phyloP scores from a whole-genome alignment of 1,139 yeast genomes.

The Magnusiomyces suaveolens region DNA sequence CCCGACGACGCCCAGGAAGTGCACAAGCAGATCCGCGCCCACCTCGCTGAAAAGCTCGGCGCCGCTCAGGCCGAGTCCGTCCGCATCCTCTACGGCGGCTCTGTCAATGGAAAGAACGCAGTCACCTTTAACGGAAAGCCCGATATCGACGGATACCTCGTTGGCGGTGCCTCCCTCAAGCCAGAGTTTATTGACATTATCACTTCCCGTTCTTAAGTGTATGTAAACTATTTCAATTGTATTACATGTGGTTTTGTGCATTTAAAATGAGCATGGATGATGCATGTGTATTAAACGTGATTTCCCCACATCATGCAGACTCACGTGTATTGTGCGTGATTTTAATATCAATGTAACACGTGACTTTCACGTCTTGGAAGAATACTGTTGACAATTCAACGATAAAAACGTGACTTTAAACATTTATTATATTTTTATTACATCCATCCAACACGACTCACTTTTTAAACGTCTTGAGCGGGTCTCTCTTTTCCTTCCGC shows the following conservation, averaged over 20 bases:
- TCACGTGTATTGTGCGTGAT: too few species aligned
- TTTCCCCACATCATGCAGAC: too few species aligned
- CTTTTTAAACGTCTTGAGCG: conserved; percentile 50
- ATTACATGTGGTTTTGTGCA: not conserved
- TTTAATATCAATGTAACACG: too few species aligned
- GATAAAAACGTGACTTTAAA: not conserved
- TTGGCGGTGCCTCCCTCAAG: conserved; percentile 98
- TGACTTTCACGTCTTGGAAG: too few species aligned
- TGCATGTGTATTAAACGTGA: not conserved
- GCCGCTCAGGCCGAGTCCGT: conserved; percentile 61
- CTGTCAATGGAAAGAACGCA: conserved; percentile 94
- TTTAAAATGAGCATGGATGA: not conserved
- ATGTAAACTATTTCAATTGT: not conserved
- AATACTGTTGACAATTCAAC: too few species aligned
- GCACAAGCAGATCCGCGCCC: conserved; percentile 81
- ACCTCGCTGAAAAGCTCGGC: conserved; percentile 69
- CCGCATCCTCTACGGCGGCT: conserved; percentile 97
- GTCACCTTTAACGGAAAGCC: conserved; percentile 79
- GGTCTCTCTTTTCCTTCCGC: conserved; percentile 43
- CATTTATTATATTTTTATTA: not conserved
- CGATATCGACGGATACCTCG: conserved; percentile 97
- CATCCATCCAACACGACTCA: not conserved
- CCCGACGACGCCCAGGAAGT: conserved; percentile 90
- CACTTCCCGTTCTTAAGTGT: conserved; percentile 43
- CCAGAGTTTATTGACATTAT: conserved; percentile 94